These are phyloP conservation scores for Solanum medicagineum DNA, from an alignment of 257 asterid genomes.

Conservation along the genomic window DNA sequence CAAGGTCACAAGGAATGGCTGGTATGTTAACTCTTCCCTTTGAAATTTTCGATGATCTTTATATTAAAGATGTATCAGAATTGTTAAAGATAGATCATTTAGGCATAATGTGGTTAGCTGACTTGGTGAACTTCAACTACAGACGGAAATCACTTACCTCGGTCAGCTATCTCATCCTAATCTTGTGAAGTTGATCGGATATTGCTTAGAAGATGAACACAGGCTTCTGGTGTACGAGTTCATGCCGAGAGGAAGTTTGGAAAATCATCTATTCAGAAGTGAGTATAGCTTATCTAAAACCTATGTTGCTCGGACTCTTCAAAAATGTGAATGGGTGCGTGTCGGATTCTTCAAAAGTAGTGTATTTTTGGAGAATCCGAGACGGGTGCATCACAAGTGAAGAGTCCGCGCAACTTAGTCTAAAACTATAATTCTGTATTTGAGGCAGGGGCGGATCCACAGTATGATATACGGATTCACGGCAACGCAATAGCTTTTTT, in stretches of 20 bases:
- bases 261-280: constrained; percentile 37
- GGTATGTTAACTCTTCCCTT: constrained; percentile 26
- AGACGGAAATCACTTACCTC: constrained; percentile 33
- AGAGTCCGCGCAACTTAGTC: neutral
- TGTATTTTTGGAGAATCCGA: too few relatives aligned
- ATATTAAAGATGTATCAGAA: neutral
- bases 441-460: neutral
- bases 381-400: too few relatives aligned
- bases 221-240: constrained; percentile 33
- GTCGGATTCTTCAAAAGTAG: too few relatives aligned
- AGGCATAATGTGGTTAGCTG: neutral
- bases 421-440: neutral
- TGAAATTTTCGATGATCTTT: neutral
- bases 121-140: neutral
- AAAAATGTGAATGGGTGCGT: too few relatives aligned
- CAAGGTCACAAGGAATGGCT: constrained; percentile 94
- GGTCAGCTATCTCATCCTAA: constrained; percentile 28
- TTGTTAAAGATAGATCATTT: neutral
- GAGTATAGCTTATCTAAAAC: constrained; percentile 3
- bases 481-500: neutral
- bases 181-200: constrained; percentile 33
- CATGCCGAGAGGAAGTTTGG: constrained; percentile 39
- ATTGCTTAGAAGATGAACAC: constrained; percentile 38
- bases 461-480: neutral
- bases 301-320: too few relatives aligned